These are phyloP conservation scores for Schizothecium vesticola DNA, from an alignment of 495 filamentous ascomycete genomes.

Conservation along the genomic window DNA sequence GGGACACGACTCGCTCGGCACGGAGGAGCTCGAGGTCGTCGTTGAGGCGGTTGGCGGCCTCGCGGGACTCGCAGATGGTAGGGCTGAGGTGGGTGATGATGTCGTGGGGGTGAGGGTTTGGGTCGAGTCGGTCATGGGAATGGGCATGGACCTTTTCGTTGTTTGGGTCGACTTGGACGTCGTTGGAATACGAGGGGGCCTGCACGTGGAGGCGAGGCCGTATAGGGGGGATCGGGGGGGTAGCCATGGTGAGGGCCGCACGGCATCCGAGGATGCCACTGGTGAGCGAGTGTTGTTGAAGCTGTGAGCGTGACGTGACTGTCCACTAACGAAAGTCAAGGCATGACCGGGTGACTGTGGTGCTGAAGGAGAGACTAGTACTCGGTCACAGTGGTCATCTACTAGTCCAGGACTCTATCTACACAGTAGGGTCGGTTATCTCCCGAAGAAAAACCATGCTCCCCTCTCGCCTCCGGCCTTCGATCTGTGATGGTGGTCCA, in stretches of 20 bases:
- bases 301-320: neutral
- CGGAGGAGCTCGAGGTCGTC: conserved; percentile 83
- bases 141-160: conserved; percentile 8
- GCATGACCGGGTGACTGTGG: neutral
- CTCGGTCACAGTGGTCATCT: neutral
- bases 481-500: conserved; percentile 13
- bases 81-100: conserved; percentile 4
- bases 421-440: neutral
- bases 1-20: conserved; percentile 67
- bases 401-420: neutral
- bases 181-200: conserved; percentile 20
- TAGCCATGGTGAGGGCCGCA: neutral
- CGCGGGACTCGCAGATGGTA: conserved; percentile 34
- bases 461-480: neutral
- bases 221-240: neutral
- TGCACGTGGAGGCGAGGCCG: conserved; percentile 22
- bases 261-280: neutral
- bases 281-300: neutral
- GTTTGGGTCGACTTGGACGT: conserved; percentile 5
- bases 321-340: neutral
- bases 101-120: conserved; percentile 16
- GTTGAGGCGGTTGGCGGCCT: conserved; percentile 66
- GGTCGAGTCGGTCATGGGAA: conserved; percentile 10
- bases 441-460: neutral
- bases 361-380: neutral